Percentiles rank a stretch among this genome's conserved stretches.
Evolutionary conservation across 2,329 filamentous ascomycete genomes (phyloP).

Genomic region (Claviceps paspali): DNA sequence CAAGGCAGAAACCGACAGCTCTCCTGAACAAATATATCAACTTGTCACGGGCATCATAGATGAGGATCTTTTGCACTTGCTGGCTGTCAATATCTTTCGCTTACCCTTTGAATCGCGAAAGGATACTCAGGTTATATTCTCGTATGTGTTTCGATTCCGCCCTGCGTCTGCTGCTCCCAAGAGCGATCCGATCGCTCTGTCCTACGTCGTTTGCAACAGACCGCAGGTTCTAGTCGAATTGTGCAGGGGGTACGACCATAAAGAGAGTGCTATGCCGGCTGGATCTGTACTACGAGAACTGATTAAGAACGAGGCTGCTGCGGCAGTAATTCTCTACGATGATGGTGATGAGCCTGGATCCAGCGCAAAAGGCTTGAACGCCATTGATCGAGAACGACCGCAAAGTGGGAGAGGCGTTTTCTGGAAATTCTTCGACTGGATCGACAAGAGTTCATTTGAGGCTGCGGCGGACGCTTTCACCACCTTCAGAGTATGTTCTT

Average conservation of each 20-base stretch:
- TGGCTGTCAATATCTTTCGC: conserved; percentile 68
- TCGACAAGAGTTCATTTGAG: conserved; percentile 91
- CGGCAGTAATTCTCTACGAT: conserved; percentile 84
- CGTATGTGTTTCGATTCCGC: conserved; percentile 83
- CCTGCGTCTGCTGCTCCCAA: conserved; percentile 50
- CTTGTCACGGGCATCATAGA: conserved; percentile 74
- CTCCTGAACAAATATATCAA: conserved; percentile 74
- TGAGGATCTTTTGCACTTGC: conserved; percentile 74
- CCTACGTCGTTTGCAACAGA: conserved; percentile 73
- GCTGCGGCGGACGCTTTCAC: conserved; percentile 95
- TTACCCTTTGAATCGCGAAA: conserved; percentile 94
- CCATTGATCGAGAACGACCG: conserved; percentile 59
- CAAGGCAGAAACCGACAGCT: conserved; percentile 60
- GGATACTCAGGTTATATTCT: conserved; percentile 91
- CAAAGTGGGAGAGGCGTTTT: conserved; percentile 77
- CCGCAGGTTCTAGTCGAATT: conserved; percentile 79
- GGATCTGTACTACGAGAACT: conserved; percentile 82
- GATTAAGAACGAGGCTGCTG: conserved; percentile 75
- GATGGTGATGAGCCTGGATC: conserved; percentile 60
- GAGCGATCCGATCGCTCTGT: conserved; percentile 68
- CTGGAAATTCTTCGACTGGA: conserved; percentile 96
- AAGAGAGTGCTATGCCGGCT: conserved; percentile 82
- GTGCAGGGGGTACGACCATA: conserved; percentile 78
- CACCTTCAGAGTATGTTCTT: conserved; percentile 64
- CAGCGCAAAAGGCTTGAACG: conserved; percentile 58